Conservation (phyloP, 306 rosid genomes). For the Canavalia ensiformis region DNA sequence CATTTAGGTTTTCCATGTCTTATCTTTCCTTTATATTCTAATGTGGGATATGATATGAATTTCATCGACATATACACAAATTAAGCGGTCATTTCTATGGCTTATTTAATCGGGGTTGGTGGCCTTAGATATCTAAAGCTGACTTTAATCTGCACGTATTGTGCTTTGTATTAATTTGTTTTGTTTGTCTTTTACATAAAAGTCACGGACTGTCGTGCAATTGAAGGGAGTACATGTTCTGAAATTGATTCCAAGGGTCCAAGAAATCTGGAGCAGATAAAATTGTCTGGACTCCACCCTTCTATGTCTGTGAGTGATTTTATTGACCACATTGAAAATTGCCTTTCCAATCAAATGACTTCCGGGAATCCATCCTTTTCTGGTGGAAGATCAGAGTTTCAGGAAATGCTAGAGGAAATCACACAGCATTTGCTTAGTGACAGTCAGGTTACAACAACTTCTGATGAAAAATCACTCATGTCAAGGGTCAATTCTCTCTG, state of each 20-base stretch:
- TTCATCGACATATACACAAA: background rate
- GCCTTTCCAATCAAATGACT: conserved; percentile 78
- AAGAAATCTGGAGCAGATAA: conserved; percentile 70
- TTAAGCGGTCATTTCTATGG: background rate
- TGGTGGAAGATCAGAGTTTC: conserved; percentile 57
- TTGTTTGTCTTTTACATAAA: conserved; percentile 22
- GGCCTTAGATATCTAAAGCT: background rate
- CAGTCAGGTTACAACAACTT: conserved; percentile 65
- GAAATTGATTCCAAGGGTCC: conserved; percentile 61
- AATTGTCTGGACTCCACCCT: conserved; percentile 72
- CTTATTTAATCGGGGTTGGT: conserved; percentile 4
- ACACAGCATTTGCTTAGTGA: conserved; percentile 78
- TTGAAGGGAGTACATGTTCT: conserved; percentile 71
- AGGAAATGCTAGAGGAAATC: conserved; percentile 75
- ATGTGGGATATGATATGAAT: background rate
- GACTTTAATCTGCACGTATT: background rate
- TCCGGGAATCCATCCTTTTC: conserved; percentile 52
- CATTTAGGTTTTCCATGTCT: background rate
- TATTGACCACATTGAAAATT: conserved; percentile 73
- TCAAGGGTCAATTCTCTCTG: conserved; percentile 88
- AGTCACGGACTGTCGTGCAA: conserved; percentile 63
- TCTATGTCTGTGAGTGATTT: conserved; percentile 86
- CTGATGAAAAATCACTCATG: conserved; percentile 90
- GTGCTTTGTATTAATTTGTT: conserved; percentile 25
- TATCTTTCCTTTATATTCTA: background rate